Base-by-base conservation (phyloP, 306 rosid genomes). In the Quercus berberidifolia region DNA sequence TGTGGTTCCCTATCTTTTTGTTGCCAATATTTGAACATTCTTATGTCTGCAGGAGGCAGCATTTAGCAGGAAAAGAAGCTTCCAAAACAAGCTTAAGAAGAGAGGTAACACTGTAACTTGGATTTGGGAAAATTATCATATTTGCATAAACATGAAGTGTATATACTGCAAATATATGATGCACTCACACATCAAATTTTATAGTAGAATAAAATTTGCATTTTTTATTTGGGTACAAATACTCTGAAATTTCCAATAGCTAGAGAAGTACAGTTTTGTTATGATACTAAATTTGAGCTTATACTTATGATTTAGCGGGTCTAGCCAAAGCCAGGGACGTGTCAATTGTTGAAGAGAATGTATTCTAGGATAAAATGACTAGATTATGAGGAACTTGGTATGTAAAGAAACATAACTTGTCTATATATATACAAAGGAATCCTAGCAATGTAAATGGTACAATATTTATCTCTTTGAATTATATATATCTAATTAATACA, bases 11-110 rank as follows among this genome's bases (percentile, higher is more conserved):
- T 28, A 26, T 41, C 33, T 55, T 80, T 51, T 49, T 30, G 65
- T 63, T 21, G 12, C 78, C 76, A 77, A 62, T 67, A n/a, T 20
- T 79, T 72, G 56, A 30, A 20, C 33, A 14, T 64, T 43, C 69
- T 71, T 86, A 55, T 55, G 17, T 28, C 62, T 76, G 73, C 92
- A 95, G 98, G 99, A 95, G 82, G 84, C 87, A 1, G 98, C 99
- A 73, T 95, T 95, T 77, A 95, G 99, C 91, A 81, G 99, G 90
- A 95, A 95, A 87, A 88, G 97, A 83, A 87, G 98, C 84, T 95
- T 95, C 80, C 92, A 97, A 23, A 92, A 92, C 89, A 95, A 90
- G 88, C 76, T 95, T 21, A 95, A 91, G 88, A 92, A 91, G 84
- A 88, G 83, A 78, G 90, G 97, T 87, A 79, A 72, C 68, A 28